Base-by-base conservation (phyloP, 495 filamentous ascomycete species). In the Penicillium simplicissimum region DNA sequence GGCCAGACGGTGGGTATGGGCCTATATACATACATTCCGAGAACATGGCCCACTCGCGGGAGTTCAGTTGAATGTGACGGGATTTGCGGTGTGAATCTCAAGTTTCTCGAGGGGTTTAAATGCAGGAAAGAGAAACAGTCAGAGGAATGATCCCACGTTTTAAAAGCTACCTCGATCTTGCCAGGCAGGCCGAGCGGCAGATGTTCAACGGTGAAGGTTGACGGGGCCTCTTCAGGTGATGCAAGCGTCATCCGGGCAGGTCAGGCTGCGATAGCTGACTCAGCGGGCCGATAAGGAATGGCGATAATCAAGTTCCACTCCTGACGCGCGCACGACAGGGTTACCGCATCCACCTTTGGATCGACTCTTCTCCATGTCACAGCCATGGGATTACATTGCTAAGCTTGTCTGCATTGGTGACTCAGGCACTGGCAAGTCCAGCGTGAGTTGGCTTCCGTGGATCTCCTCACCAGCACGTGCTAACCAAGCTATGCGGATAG, bases 361-460 rank as follows among this genome's bases (percentile, higher is more conserved):
- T 14, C 33, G 19, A 38, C 47, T 62, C 67, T 75, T 76, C 83
- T 85, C 83, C 72, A 88, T 88, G 85, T 81, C 85, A 73, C 85
- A 85, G 73, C 84, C 93, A 81, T 97, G 93, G 93, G 92, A 97
- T 79, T 97, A 96, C 81, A 97, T 97, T 71, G 93, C 93, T 74
- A 97, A 97, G 79, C 89, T 98, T 69, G 93, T 97, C 71, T 96
- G 92, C 78, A 92, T 98, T 70, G 95, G 95, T 72, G 95, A 97
- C 77, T 92, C 88, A 17, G 95, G 92, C 64, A 94, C 90, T 68
- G 94, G 94, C 62, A 98, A 98, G 80, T 93, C 89, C 60, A 87
- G 84, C 60, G 85, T 88, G 74, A 65, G 83, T 76, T 31, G 15
- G 40, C 21, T 56, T 3, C 57, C 25, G 11, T 11, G 42, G 23